Conservation (phyloP, 495 filamentous ascomycete species). For the Aspergillus cavernicola region DNA sequence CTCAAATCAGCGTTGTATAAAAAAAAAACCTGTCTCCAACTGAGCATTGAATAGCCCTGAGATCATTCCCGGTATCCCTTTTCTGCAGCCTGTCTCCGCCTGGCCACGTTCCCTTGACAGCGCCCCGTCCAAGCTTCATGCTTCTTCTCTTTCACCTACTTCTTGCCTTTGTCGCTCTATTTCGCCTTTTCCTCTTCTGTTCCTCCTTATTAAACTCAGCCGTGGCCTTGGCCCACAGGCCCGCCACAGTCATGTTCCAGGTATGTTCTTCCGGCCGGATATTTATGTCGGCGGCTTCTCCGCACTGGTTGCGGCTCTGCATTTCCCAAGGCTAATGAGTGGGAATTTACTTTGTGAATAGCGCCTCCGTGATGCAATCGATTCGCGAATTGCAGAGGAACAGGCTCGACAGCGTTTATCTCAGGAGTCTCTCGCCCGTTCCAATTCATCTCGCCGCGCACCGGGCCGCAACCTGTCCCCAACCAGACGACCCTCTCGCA, state of each 20-base stretch:
- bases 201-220: slow-evolving; percentile 22
- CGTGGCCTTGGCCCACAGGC: slow-evolving; percentile 33
- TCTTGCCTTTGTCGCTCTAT: slow-evolving; percentile 13
- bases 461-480: slow-evolving; percentile 50
- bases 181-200: slow-evolving; percentile 19
- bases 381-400: slow-evolving; percentile 84
- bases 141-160: slow-evolving; percentile 22
- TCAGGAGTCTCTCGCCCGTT: slow-evolving; percentile 46
- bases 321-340: not conserved
- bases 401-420: slow-evolving; percentile 68
- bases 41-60: no score
- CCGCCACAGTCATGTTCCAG: slow-evolving; percentile 47
- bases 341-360: slow-evolving; percentile 27
- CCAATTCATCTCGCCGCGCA: slow-evolving; percentile 49
- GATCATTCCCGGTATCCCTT: no score
- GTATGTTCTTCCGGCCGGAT: slow-evolving; percentile 22
- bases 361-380: slow-evolving; percentile 83
- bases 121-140: slow-evolving; percentile 15
- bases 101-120: not conserved
- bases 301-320: not conserved
- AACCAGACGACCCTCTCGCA: slow-evolving; percentile 45
- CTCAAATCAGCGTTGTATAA: no score
- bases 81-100: slow-evolving; percentile 9
- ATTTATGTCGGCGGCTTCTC: slow-evolving; percentile 1
- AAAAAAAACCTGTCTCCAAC: no score